Conservation (phyloP, 2,329 filamentous ascomycete species). For the Cladophialophora yegresii region DNA sequence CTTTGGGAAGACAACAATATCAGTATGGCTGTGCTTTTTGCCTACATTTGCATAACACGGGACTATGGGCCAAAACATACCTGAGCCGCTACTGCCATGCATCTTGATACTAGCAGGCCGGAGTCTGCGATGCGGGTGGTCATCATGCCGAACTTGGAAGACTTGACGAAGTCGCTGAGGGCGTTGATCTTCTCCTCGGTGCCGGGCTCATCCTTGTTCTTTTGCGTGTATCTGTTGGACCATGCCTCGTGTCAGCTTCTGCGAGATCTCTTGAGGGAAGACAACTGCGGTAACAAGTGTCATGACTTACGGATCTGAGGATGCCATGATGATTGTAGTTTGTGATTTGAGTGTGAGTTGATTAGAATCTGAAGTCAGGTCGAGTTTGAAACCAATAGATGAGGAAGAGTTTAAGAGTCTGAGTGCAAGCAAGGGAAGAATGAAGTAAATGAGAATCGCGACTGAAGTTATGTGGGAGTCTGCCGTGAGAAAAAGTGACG, state of each 20-base stretch:
- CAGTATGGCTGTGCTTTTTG: conserved; percentile 3
- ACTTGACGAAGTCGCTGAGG: conserved; percentile 68
- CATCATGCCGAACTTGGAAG: conserved; percentile 85
- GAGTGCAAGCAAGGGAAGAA: not conserved
- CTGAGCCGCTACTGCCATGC: conserved; percentile 80
- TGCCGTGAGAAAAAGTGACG: conserved; percentile 15
- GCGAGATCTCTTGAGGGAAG: not conserved
- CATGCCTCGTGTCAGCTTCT: not conserved
- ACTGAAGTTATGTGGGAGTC: not conserved
- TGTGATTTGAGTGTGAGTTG: conserved; percentile 1
- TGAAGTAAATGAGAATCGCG: conserved; percentile 1
- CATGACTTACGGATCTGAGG: conserved; percentile 24
- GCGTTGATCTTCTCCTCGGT: conserved; percentile 76
- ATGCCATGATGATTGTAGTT: conserved; percentile 24
- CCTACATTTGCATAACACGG: not conserved
- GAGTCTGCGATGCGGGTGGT: conserved; percentile 70
- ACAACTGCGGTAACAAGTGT: not conserved
- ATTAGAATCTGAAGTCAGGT: conserved; percentile 3
- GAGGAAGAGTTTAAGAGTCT: not conserved
- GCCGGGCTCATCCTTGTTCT: conserved; percentile 70
- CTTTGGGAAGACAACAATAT: conserved; percentile 47
- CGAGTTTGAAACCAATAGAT: not conserved
- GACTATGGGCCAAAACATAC: conserved; percentile 49
- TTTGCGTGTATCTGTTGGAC: conserved; percentile 71
- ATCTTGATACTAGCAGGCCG: conserved; percentile 73